Evolutionary conservation across 306 rosid species (phyloP), one percentile per base, ranked within the genome.

Genomic region (Ormosia emarginata): DNA sequence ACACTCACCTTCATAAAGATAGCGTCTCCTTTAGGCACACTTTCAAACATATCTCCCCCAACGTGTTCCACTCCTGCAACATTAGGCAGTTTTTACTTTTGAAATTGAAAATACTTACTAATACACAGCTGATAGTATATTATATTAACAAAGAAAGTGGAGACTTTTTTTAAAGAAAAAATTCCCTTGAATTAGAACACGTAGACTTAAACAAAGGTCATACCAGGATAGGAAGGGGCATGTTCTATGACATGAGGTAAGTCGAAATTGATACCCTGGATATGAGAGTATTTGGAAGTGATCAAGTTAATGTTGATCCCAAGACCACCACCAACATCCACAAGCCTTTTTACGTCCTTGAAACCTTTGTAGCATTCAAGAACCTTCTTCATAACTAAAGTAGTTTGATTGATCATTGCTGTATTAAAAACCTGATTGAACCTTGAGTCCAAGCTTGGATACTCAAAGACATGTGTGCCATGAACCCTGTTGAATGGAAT

Each of bases 291-390:
- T 62, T 76, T 84, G 17, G 94, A 83, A 49, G 88, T 88, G 73
- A 93, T 89, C 41, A 85, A 8, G 56, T 61, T 85, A 15, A 89
- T 84, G 15, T 58, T 82, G 6, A 79, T 75, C 36, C 93, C 97
- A 10, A 88, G 69, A 34, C 93, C 90, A 36, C 92, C 92, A 17
- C 96, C 93, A 71, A 91, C 90, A 77, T 92, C 94, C 33, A 90
- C 92, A 6, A 90, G 79, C 66, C 36, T 85, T 11, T 77, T 80
- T 2, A 90, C 40, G 11, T 73, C 34, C 2, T 80, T 79, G 84
- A 90, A 83, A 8, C 92, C 94, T 34, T 78, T 80, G 86, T 87
- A 90, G 32, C 47, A 7, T 55, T 87, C 57, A 4, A 91, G 86
- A 36, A 82, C 32, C 65, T 79, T 85, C 40, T 87, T 88, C 8